Percentiles rank a stretch among this genome's conserved stretches.
Conservation (phyloP, 2,329 filamentous ascomycete species). For the Cercospora canescens region DNA sequence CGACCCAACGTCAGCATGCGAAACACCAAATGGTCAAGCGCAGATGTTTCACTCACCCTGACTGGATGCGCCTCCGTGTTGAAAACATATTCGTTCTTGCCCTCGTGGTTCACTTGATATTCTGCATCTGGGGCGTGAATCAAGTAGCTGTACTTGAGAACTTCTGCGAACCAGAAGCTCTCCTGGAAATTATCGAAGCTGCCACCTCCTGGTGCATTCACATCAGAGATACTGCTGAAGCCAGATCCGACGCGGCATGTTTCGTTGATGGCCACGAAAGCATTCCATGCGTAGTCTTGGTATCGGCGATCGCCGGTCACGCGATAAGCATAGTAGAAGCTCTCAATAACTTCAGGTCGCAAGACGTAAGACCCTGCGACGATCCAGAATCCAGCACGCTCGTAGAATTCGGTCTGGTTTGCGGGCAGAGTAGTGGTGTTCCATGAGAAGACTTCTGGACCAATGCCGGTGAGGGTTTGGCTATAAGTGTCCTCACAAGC, state of each 20-base stretch:
- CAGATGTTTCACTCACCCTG: slow-evolving; percentile 38
- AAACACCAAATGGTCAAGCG: background rate
- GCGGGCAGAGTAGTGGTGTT: slow-evolving; percentile 36
- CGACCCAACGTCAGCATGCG: background rate
- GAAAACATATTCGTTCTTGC: slow-evolving; percentile 58
- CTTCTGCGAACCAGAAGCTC: slow-evolving; percentile 86
- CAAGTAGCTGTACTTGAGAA: slow-evolving; percentile 79
- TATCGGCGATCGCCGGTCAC: slow-evolving; percentile 23
- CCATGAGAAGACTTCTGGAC: slow-evolving; percentile 63
- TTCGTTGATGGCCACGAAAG: slow-evolving; percentile 22
- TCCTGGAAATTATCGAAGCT: slow-evolving; percentile 70
- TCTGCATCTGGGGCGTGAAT: slow-evolving; percentile 55
- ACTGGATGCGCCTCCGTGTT: slow-evolving; percentile 68
- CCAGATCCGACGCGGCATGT: slow-evolving; percentile 19
- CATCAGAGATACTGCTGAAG: slow-evolving; percentile 19
- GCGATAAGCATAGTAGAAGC: slow-evolving; percentile 27
- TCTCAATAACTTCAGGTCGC: slow-evolving; percentile 47
- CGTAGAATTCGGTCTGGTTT: slow-evolving; percentile 59
- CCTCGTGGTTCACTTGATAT: slow-evolving; percentile 55
- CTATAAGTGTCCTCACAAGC: slow-evolving; percentile 75
- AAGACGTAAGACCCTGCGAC: slow-evolving; percentile 63
- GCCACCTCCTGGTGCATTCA: slow-evolving; percentile 34
- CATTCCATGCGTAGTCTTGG: slow-evolving; percentile 24
- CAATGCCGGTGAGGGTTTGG: slow-evolving; percentile 68
- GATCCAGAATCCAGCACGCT: slow-evolving; percentile 66